Evolutionary conservation across 1,284 basidiomycete genomes (phyloP).

Genomic region (Cerioporus squamosus): DNA sequence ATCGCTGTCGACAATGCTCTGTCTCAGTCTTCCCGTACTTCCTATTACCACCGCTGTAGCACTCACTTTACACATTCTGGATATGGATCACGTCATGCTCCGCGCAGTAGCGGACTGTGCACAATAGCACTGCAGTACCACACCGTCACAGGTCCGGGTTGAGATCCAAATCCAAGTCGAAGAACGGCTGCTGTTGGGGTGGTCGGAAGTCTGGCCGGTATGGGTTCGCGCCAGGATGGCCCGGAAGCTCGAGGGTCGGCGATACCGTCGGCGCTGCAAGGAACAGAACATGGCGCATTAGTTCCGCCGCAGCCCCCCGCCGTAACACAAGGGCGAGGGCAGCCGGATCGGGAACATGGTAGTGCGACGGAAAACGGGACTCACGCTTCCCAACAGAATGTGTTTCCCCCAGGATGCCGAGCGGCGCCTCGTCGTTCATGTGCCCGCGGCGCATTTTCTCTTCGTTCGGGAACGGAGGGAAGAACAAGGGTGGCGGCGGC

Average conservation of each 20-base stretch:
- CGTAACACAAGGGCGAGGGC: background rate
- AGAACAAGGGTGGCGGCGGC: conserved; percentile 75
- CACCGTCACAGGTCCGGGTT: conserved; percentile 71
- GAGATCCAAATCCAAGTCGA: conserved; percentile 78
- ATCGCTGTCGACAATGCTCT: background rate
- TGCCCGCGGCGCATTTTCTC: conserved; percentile 83
- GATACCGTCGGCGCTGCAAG: conserved; percentile 59
- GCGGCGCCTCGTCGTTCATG: conserved; percentile 76
- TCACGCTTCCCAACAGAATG: conserved; percentile 76
- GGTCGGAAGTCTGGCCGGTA: conserved; percentile 69
- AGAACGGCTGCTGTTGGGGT: conserved; percentile 60
- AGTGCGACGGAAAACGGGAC: conserved; percentile 36
- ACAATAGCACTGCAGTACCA: too few species aligned
- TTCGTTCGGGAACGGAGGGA: conserved; percentile 86
- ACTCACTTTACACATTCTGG: background rate
- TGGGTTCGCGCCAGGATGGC: conserved; percentile 61
- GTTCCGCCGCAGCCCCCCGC: background rate
- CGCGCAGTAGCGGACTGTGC: background rate
- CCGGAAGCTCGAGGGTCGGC: conserved; percentile 51
- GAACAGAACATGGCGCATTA: conserved; percentile 2
- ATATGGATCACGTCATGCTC: background rate
- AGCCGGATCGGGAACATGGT: background rate
- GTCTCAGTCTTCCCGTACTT: background rate
- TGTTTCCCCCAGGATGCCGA: conserved; percentile 76
- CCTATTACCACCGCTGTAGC: conserved; percentile 1